phyloP scores from a whole-genome alignment of 805 yeast genomes.

The Ogataea paraovalis region DNA sequence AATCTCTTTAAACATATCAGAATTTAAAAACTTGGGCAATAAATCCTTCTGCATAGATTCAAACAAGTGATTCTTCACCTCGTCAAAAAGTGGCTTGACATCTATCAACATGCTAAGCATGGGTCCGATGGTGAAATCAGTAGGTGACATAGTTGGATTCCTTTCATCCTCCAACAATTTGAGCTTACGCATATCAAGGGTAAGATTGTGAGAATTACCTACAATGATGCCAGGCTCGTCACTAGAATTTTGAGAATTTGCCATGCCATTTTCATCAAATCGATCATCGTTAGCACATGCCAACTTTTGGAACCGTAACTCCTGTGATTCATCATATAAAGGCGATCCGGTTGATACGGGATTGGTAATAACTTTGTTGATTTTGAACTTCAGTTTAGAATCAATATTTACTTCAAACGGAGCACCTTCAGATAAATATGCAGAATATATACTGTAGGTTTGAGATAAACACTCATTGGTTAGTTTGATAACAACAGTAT shows the following conservation, averaged over 20 bases:
- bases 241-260: neutral
- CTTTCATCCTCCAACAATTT: conserved; percentile 1
- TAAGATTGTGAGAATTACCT: conserved; percentile 2
- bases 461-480: conserved; percentile 55
- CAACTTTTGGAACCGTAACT: neutral
- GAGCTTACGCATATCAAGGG: conserved; percentile 6
- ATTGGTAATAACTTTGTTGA: conserved; percentile 14
- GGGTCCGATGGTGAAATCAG: conserved; percentile 29
- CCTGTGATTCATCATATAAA: neutral
- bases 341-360: neutral
- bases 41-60: conserved; percentile 70
- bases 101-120: conserved; percentile 35
- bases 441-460: conserved; percentile 61
- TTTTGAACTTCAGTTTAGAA: conserved; percentile 20
- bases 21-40: conserved; percentile 59
- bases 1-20: conserved; percentile 36
- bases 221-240: neutral
- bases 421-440: conserved; percentile 62
- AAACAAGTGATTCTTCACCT: conserved; percentile 46
- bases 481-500: conserved; percentile 37
- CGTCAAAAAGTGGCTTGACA: conserved; percentile 42
- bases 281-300: neutral
- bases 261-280: neutral
- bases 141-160: conserved; percentile 27
- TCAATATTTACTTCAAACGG: conserved; percentile 71